Base-by-base conservation (phyloP, 441 rosid genomes). In the Breynia disticha region DNA sequence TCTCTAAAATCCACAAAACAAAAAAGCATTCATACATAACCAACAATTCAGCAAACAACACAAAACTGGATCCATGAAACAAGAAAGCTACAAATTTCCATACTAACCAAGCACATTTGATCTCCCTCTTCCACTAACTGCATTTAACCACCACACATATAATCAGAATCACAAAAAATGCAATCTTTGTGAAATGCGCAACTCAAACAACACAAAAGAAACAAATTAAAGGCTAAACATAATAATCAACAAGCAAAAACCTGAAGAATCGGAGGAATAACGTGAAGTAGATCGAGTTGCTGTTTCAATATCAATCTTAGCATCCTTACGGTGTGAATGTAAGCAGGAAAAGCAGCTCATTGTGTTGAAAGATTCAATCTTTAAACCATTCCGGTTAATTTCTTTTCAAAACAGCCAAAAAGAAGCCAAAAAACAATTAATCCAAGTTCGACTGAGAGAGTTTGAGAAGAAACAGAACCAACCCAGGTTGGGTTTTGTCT, bases 301-400 rank as follows among this genome's bases (percentile, higher is more conserved):
- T 53, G 70, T 69, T 50, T 80, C 90, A 54, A 68, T 59, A 57
- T 83, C 86, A 69, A 87, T 76, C 65, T 77, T 76, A 61, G 46
- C 65, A 54, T 75, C 95, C 16, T 75, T 75, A 22, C 65, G 61
- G 16, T 55, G 68, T 1, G 77, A 64, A 55, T 28, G 66, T 17
- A 83, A 46, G 69, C 98, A 90, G 64, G 85, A 76, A 69, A 90
- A 90, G 72, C 98, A 90, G 60, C 77, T 75, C 96, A 83, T 83
- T 61, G 58, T 54, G 52, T 46, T 28, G 45, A 3, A 41, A 41
- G n/a, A 41, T 41, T 15, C 13, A 4, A 41, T 9, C 44, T n/a
- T n/a, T n/a, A n/a, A n/a, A 41, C 44, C 44, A 41, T 11, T 41
- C 44, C 44, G 5, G n/a, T 41, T 41, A 37, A 37, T 15, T 11